Base-by-base conservation (phyloP, 257 asterid species). In the Jacaranda mimosifolia region DNA sequence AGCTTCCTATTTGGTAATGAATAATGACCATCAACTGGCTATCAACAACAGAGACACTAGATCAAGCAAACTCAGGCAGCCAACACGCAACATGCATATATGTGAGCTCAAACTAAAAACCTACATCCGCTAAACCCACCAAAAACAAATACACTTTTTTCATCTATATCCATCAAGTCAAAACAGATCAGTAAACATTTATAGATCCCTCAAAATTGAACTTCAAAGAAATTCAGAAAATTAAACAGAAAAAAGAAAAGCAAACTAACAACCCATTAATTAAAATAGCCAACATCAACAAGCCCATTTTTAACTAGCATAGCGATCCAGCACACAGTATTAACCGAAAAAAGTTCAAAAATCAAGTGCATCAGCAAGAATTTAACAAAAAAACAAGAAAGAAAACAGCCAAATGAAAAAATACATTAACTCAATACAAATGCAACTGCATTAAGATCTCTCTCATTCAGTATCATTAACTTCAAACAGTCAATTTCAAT, bases 361-460 rank as follows among this genome's bases (percentile, higher is more conserved):
- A 38, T 21, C 46, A 26, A 68, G 48, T 39, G 36, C 40, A 70
- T n/a, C 17, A 36, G 60, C 60, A 49, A 45, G 58, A 69, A 68
- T 72, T 21, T 14, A 63, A 36, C 62, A 56, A 64, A n/a, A 10
- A 43, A 42, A 9, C 52, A 26, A 26, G 2, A 26, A 26, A 42
- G 46, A 42, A 42, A 42, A 42, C 51, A n/a, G 72, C 17, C n/a
- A 36, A 63, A 60, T 0, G 52, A 70, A 48, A 55, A 57, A n/a
- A 46, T 4, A 56, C 51, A n/a, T 18, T 9, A 67, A 42, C 71
- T 12, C 13, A 59, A 38, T 35, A 19, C 9, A 48, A 74, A 79
- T 42, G 58, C n/a, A 78, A 75, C 43, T 36, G 65, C 81, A 51
- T 15, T 35, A 77, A 74, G 90, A 86, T 83, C 88, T 79, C 81